A percentile compares a stretch with the other conserved stretches of the same genome.
Evolutionary conservation across 352 stramenopile genomes (phyloP).

Genomic region (Globisporangium perplexum): DNA sequence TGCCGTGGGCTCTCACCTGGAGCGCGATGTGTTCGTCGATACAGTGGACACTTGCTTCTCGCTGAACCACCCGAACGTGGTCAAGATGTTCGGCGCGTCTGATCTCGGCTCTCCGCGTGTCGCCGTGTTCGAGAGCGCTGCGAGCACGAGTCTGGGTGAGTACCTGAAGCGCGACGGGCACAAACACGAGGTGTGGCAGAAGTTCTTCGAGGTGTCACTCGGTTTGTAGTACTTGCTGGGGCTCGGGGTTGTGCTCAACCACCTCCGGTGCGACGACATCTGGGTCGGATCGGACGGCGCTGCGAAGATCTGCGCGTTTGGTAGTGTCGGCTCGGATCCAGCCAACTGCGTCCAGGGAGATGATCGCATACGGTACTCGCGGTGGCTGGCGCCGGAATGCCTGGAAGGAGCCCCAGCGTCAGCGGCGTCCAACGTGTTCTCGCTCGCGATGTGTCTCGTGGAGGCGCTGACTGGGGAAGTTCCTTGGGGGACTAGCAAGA

Average conservation of each 20-base stretch:
- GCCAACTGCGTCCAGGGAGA: too few relatives aligned
- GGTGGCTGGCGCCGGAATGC: neutral
- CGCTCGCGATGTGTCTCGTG: neutral
- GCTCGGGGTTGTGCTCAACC: neutral
- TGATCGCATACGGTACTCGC: neutral
- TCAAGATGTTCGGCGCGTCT: slow-evolving; percentile 22
- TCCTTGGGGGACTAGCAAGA: neutral
- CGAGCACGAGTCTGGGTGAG: slow-evolving; percentile 1
- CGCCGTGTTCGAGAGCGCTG: slow-evolving; percentile 9
- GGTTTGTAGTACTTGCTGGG: slow-evolving; percentile 29
- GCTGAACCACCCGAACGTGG: slow-evolving; percentile 17
- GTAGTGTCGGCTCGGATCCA: too few relatives aligned
- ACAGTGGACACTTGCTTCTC: slow-evolving; percentile 21
- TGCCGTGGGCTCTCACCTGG: slow-evolving; percentile 9
- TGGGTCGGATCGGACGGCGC: neutral
- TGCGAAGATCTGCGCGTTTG: neutral
- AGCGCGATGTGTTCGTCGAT: neutral
- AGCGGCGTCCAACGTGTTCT: neutral
- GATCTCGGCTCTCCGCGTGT: slow-evolving; percentile 12
- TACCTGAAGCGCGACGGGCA: neutral
- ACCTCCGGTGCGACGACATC: slow-evolving; percentile 1
- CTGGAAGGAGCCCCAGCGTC: neutral
- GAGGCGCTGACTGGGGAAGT: slow-evolving; percentile 1
- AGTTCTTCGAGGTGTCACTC: slow-evolving; percentile 5
- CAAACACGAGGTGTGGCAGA: slow-evolving; percentile 1